Base-by-base conservation (phyloP, 306 rosid genomes). In the Arachis stenosperma region DNA sequence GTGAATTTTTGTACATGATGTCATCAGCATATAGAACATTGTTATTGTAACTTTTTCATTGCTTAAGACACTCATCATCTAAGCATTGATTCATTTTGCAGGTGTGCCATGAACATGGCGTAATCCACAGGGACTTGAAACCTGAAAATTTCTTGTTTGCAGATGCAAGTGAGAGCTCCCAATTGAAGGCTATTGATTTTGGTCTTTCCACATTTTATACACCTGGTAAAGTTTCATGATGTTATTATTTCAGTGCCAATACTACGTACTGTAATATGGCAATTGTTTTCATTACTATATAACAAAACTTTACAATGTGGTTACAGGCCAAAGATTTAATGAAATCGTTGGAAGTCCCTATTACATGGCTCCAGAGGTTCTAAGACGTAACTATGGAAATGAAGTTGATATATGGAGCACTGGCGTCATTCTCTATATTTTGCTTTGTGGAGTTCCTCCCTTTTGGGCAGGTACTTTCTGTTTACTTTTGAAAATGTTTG, bases 291-390 rank as follows among this genome's bases (percentile, higher is more conserved):
- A 5, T 15, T 2, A 14, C 36, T n/a, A 6, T 48, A 50, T 5
- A 4, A 30, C 9, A 48, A 17, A 48, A 67, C 63, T 42, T 56
- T 39, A 13, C 39, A 17, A 58, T 64, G 47, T 47, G 66, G 52
- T 71, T 50, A 61, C 86, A 94, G 98, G 92, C 10, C 91, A 94
- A 85, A 80, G 89, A 81, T 94, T 91, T 80, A 70, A 51, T 78
- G 97, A 94, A 81, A 91, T 94, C 68, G 98, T 94, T 58, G 98
- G 98, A 78, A 94, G 98, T 74, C 98, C 98, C 48, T 94, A 94
- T 84, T 94, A 94, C 86, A 94, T 94, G 98, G 98, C 98, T 74
- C 98, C 98, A 0, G 98, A 94, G 78, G 97, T 94, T 3, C 73
- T 94, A 15, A 85, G 95, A 74, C 88, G 96, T 10, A 88, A 90